Conservation (phyloP, 2,329 filamentous ascomycete genomes). For the Scedosporium dehoogii region DNA sequence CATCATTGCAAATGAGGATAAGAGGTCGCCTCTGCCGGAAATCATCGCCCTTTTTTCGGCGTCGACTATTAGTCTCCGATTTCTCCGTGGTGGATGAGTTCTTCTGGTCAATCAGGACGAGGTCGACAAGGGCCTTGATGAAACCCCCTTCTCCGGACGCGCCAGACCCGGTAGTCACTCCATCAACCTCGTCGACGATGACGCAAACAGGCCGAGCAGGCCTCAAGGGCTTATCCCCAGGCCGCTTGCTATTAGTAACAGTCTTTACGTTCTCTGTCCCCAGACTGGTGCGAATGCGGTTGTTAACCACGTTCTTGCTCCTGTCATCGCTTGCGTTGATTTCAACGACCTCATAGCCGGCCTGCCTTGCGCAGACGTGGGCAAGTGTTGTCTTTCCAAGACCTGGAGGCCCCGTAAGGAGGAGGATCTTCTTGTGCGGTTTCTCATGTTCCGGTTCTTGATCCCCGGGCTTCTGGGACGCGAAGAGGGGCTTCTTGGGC, state of each 20-base stretch:
- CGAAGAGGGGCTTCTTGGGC: not conserved
- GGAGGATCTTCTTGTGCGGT: conserved; percentile 74
- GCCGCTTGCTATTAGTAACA: conserved; percentile 47
- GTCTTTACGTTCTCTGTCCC: conserved; percentile 89
- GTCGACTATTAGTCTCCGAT: conserved; percentile 14
- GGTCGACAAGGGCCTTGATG: conserved; percentile 85
- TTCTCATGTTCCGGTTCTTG: conserved; percentile 56
- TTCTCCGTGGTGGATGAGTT: conserved; percentile 38
- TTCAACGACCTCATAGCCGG: conserved; percentile 91
- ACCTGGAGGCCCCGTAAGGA: conserved; percentile 85
- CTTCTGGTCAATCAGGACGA: conserved; percentile 77
- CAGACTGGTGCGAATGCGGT: conserved; percentile 80
- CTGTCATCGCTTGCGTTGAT: conserved; percentile 97
- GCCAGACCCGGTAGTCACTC: conserved; percentile 73
- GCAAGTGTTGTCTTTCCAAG: conserved; percentile 93
- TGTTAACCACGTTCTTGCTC: conserved; percentile 80
- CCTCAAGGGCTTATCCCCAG: conserved; percentile 39
- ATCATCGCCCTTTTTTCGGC: conserved; percentile 70
- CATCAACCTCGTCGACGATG: conserved; percentile 93
- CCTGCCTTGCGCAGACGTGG: conserved; percentile 90
- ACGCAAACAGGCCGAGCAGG: conserved; percentile 82
- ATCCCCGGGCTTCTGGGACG: conserved; percentile 32
- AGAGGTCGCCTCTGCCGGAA: conserved; percentile 82
- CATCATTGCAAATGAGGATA: conserved; percentile 93
- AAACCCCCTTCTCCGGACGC: conserved; percentile 83